Evolutionary conservation across 805 yeast species (phyloP).

Genomic region (Aciculoconidium aculeatum): DNA sequence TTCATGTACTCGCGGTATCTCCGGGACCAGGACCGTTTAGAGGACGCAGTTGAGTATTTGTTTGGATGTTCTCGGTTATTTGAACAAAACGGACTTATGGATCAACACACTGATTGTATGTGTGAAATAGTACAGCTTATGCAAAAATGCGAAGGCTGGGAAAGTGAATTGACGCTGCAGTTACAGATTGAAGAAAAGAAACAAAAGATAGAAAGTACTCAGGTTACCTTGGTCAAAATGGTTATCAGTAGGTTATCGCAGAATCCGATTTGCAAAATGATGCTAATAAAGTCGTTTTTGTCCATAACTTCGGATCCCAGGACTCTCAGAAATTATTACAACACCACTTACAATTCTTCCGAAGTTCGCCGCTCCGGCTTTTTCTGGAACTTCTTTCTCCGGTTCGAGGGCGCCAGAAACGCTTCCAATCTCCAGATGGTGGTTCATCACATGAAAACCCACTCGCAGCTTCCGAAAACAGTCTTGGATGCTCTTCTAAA

Average conservation of each 20-base stretch:
- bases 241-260: not conserved
- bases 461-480: slow-evolving; percentile 44
- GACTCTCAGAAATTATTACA: no score
- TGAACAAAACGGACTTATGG: no score
- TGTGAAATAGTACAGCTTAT: no score
- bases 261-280: no score
- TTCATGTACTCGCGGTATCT: slow-evolving; percentile 21
- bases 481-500: slow-evolving; percentile 40
- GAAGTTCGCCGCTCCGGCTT: slow-evolving; percentile 36
- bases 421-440: slow-evolving; percentile 40
- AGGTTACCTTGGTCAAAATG: not conserved
- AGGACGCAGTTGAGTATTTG: slow-evolving; percentile 21
- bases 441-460: slow-evolving; percentile 37
- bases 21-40: slow-evolving; percentile 12
- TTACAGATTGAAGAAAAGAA: not conserved
- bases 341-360: no score
- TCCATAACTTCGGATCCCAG: no score
- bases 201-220: not conserved
- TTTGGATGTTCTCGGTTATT: slow-evolving; percentile 21
- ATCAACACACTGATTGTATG: no score
- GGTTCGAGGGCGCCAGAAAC: slow-evolving; percentile 45
- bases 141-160: no score
- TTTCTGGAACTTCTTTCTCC: slow-evolving; percentile 56
- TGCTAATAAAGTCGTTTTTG: no score
- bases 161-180: no score